Conservation (phyloP, 75 land plant genomes). For the Cupressus sempervirens region DNA sequence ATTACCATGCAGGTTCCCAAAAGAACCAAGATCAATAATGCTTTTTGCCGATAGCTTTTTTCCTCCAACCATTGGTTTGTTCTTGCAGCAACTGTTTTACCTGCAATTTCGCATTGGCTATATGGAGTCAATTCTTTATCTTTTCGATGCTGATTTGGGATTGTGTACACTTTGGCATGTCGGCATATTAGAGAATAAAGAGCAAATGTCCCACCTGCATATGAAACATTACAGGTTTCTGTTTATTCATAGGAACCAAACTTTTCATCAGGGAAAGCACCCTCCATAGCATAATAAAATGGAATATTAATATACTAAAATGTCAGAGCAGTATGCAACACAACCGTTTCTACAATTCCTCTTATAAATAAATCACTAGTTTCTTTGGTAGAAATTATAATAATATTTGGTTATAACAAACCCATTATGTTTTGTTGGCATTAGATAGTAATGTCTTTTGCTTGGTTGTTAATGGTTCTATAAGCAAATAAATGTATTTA, state of each 20-base stretch:
- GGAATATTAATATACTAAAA: background rate
- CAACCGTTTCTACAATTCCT: background rate
- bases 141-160: slow-evolving; percentile 41
- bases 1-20: slow-evolving; percentile 59
- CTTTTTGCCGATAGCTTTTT: slow-evolving; percentile 11
- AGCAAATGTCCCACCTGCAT: slow-evolving; percentile 68
- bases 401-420: background rate
- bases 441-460: too few relatives aligned
- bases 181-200: slow-evolving; percentile 59
- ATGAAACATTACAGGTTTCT: background rate
- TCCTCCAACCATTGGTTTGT: slow-evolving; percentile 32
- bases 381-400: background rate
- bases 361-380: background rate
- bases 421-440: too few relatives aligned
- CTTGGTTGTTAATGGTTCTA: too few relatives aligned
- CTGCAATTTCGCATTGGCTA: slow-evolving; percentile 16
- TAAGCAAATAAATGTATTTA: too few relatives aligned
- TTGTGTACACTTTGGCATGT: slow-evolving; percentile 33
- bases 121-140: slow-evolving; percentile 46
- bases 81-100: slow-evolving; percentile 9
- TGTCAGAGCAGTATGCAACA: background rate
- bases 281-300: background rate
- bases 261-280: background rate
- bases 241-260: background rate
- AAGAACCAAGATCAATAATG: slow-evolving; percentile 29